These are phyloP conservation scores for Clonostachys chloroleuca DNA, from an alignment of 2,329 filamentous ascomycete species.

Conservation along the genomic window DNA sequence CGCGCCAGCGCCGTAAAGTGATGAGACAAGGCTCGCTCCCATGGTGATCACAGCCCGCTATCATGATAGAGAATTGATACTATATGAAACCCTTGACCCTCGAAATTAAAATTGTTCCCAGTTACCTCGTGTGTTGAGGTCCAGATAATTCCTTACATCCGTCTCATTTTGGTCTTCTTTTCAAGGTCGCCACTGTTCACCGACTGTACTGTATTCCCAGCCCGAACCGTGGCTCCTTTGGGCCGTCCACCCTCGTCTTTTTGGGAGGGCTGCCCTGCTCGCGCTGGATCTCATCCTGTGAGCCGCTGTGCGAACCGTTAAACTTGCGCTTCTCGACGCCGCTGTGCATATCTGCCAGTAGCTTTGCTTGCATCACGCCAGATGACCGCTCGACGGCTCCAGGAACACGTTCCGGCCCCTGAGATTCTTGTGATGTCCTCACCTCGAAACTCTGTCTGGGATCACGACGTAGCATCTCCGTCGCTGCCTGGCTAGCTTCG, in stretches of 20 bases:
- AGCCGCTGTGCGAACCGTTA: conserved; percentile 19
- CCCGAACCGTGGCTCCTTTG: conserved; percentile 35
- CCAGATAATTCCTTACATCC: no score
- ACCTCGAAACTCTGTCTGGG: conserved; percentile 45
- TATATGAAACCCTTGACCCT: no score
- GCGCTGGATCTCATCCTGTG: conserved; percentile 20
- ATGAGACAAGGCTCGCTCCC: no score
- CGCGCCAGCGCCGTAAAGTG: no score
- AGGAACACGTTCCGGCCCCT: conserved; percentile 17
- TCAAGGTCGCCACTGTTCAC: background rate
- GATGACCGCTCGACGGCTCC: conserved; percentile 18
- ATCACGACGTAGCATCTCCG: conserved; percentile 65
- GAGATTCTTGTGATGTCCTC: conserved; percentile 29
- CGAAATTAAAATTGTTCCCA: no score
- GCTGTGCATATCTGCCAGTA: conserved; percentile 39
- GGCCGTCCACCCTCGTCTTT: conserved; percentile 37
- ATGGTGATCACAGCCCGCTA: no score
- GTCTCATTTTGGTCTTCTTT: no score
- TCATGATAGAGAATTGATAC: no score
- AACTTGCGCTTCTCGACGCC: conserved; percentile 49
- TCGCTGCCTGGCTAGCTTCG: conserved; percentile 73
- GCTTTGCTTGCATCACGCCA: conserved; percentile 44
- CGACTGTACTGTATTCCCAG: conserved; percentile 45
- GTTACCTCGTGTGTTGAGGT: no score
- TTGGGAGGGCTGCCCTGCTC: conserved; percentile 43